These are phyloP conservation scores for Fusarium sp. DNA, from an alignment of 2,329 filamentous ascomycete species.

Conservation along the genomic window DNA sequence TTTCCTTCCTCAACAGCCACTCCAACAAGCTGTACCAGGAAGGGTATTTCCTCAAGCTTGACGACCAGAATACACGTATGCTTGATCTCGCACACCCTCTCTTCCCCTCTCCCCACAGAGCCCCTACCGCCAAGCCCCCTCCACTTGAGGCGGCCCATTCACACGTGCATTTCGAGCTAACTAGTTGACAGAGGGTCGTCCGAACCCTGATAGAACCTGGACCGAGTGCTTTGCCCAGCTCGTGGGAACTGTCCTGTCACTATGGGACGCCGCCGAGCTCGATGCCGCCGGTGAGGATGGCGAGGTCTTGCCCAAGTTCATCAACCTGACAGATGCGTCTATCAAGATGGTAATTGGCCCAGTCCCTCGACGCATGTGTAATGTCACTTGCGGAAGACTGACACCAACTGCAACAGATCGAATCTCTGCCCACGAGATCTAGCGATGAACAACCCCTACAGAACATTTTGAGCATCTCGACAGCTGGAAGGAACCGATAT, in stretches of 20 bases:
- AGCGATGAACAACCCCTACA: constrained; percentile 79
- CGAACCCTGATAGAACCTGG: constrained; percentile 87
- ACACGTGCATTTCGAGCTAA: constrained; percentile 25
- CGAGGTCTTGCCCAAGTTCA: constrained; percentile 88
- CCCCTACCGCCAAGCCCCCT: constrained; percentile 24
- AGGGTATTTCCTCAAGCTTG: constrained; percentile 95
- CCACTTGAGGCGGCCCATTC: constrained; percentile 10
- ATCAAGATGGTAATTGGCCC: constrained; percentile 83
- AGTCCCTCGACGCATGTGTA: constrained; percentile 1
- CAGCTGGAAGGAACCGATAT: constrained; percentile 93
- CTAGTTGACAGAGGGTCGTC: constrained; percentile 73
- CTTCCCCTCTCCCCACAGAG: constrained; percentile 13
- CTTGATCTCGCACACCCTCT: constrained; percentile 40
- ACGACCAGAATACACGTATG: constrained; percentile 91
- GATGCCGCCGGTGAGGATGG: constrained; percentile 85
- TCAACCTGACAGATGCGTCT: constrained; percentile 96
- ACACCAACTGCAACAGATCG: constrained; percentile 64
- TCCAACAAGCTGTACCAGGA: constrained; percentile 97
- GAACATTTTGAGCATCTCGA: constrained; percentile 95
- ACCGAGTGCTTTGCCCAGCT: constrained; percentile 97
- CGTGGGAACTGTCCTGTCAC: constrained; percentile 89
- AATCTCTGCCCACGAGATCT: constrained; percentile 86
- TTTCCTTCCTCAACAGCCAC: constrained; percentile 92
- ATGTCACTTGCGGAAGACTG: constrained; percentile 17
- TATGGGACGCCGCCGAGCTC: constrained; percentile 94